Evolutionary conservation across 2,329 filamentous ascomycete species (phyloP).

Genomic region (Diaporthe destruens): DNA sequence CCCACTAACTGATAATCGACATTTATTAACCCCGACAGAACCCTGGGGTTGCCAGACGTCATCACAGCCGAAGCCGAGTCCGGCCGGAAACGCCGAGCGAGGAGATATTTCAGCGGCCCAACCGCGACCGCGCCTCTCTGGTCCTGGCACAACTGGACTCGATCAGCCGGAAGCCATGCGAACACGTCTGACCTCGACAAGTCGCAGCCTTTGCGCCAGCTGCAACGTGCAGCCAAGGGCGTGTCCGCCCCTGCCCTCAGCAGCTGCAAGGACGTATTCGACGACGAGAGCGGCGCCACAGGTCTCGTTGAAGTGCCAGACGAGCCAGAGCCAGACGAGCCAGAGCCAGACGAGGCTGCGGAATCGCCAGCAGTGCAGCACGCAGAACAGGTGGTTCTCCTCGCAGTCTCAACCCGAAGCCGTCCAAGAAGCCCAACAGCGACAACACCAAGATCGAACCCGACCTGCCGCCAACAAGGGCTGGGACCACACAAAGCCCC

Average conservation of each 20-base stretch:
- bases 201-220: slow-evolving; percentile 18
- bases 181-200: background rate
- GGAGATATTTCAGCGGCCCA: slow-evolving; percentile 6
- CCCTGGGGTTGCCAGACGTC: slow-evolving; percentile 7
- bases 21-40: no score
- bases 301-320: background rate
- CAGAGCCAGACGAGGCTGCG: no score
- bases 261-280: slow-evolving; percentile 7
- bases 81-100: slow-evolving; percentile 17
- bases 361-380: background rate
- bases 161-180: background rate
- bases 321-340: background rate
- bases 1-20: no score
- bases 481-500: slow-evolving; percentile 32
- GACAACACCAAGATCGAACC: background rate
- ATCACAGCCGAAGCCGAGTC: slow-evolving; percentile 25
- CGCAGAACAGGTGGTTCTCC: slow-evolving; percentile 34
- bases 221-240: slow-evolving; percentile 4
- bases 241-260: slow-evolving; percentile 1
- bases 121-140: background rate
- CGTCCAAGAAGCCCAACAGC: background rate
- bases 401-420: slow-evolving; percentile 4
- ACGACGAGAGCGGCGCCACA: background rate
- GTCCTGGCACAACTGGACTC: background rate
- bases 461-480: slow-evolving; percentile 7